These are phyloP conservation scores for Daldinia vernicosa DNA, from an alignment of 495 filamentous ascomycete genomes.

Conservation along the genomic window DNA sequence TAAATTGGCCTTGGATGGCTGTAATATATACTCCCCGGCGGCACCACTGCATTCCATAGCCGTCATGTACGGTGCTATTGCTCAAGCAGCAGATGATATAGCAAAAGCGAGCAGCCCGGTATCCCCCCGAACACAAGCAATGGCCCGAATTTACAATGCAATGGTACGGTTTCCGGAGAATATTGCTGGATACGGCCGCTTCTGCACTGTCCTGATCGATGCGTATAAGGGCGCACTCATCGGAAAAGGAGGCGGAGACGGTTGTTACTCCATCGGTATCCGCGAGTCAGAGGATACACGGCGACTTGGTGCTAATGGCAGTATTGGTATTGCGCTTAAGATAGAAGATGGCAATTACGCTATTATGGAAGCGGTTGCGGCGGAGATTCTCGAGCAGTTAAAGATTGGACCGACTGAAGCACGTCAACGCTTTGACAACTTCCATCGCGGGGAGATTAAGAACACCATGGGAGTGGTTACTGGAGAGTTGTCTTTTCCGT, in stretches of 20 bases:
- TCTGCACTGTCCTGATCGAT: constrained; percentile 52
- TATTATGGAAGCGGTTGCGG: constrained; percentile 49
- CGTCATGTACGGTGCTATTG: no score
- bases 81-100: no score
- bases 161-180: neutral
- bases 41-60: no score
- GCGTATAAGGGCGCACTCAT: constrained; percentile 45
- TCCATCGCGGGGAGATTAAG: constrained; percentile 44
- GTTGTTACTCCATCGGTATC: constrained; percentile 51
- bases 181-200: constrained; percentile 50
- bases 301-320: constrained; percentile 44
- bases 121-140: no score
- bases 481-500: constrained; percentile 37
- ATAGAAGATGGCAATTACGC: constrained; percentile 53
- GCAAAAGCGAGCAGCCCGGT: no score
- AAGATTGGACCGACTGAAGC: constrained; percentile 43
- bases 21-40: no score
- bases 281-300: constrained; percentile 46
- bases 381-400: constrained; percentile 52
- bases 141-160: no score
- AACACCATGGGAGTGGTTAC: constrained; percentile 52
- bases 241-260: constrained; percentile 54
- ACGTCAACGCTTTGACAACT: constrained; percentile 33
- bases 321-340: constrained; percentile 53
- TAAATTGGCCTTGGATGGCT: no score